A percentile compares a stretch with the other conserved stretches of the same genome.
phyloP scores from a whole-genome alignment of 495 filamentous ascomycete species.

The Trichoderma erinaceum region DNA sequence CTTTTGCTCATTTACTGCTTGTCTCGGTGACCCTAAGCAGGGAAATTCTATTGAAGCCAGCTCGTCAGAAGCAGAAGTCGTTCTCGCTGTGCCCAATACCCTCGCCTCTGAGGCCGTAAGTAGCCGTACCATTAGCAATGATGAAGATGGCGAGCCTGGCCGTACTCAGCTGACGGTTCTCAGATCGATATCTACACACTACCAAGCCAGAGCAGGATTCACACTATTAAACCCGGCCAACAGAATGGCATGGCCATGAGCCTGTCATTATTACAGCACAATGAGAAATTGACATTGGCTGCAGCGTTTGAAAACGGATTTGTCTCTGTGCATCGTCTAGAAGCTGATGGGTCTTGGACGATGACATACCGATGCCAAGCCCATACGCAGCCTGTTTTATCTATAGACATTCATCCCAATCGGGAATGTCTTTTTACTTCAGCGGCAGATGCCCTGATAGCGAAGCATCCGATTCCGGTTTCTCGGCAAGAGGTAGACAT shows the following conservation, averaged over 20 bases:
- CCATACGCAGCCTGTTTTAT: conserved; percentile 82
- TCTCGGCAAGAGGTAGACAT: background rate
- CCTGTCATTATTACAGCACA: conserved; percentile 53
- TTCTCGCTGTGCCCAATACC: conserved; percentile 73
- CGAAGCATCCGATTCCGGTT: conserved; percentile 47
- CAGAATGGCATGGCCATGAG: conserved; percentile 92
- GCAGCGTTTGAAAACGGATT: conserved; percentile 88
- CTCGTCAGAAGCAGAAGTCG: conserved; percentile 31
- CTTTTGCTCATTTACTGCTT: conserved; percentile 84
- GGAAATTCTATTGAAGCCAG: background rate
- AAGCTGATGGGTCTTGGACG: conserved; percentile 45
- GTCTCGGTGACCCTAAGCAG: conserved; percentile 25
- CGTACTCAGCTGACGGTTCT: background rate
- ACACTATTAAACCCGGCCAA: conserved; percentile 54
- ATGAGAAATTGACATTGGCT: conserved; percentile 41
- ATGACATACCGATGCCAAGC: conserved; percentile 57
- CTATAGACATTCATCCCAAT: conserved; percentile 57
- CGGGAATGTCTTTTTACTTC: conserved; percentile 68
- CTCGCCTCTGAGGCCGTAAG: conserved; percentile 65
- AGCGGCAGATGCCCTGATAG: conserved; percentile 61
- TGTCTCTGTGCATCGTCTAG: conserved; percentile 48
- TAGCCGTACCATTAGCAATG: conserved; percentile 13
- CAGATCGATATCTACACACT: conserved; percentile 83
- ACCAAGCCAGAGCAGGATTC: conserved; percentile 60
- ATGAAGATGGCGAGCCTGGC: background rate